Evolutionary conservation across 441 rosid species (phyloP).

Genomic region (Mallotus repandus): DNA sequence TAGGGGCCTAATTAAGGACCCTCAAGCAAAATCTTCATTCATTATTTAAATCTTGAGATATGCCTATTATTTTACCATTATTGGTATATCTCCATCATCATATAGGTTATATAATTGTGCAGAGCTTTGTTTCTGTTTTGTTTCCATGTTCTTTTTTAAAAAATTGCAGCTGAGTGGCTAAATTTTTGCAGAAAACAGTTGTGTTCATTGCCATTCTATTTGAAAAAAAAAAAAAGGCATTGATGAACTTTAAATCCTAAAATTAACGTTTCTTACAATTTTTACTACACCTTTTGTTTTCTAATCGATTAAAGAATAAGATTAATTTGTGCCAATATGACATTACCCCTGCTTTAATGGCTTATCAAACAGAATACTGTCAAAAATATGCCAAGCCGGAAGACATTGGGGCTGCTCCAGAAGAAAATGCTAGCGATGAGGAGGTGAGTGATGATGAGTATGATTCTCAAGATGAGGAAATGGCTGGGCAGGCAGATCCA

Average conservation of each 20-base stretch:
- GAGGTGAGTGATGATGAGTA: slow-evolving; percentile 62
- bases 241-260: too few relatives aligned
- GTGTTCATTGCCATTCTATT: neutral
- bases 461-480: slow-evolving; percentile 53
- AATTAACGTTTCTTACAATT: neutral
- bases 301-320: neutral
- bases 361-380: slow-evolving; percentile 49
- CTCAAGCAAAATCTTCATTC: too few relatives aligned
- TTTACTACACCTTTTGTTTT: neutral
- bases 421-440: slow-evolving; percentile 57
- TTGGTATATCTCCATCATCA: too few relatives aligned
- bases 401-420: slow-evolving; percentile 45
- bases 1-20: too few relatives aligned
- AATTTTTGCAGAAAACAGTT: too few relatives aligned
- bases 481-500: slow-evolving; percentile 68
- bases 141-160: neutral
- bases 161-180: neutral
- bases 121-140: too few relatives aligned
- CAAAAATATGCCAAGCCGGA: slow-evolving; percentile 70
- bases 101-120: too few relatives aligned
- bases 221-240: neutral
- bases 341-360: neutral
- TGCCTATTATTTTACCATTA: too few relatives aligned
- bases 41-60: too few relatives aligned
- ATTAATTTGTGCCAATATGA: neutral